Evolutionary conservation across 1,139 yeast genomes (phyloP).

Genomic region (Dujonia santamariae): DNA sequence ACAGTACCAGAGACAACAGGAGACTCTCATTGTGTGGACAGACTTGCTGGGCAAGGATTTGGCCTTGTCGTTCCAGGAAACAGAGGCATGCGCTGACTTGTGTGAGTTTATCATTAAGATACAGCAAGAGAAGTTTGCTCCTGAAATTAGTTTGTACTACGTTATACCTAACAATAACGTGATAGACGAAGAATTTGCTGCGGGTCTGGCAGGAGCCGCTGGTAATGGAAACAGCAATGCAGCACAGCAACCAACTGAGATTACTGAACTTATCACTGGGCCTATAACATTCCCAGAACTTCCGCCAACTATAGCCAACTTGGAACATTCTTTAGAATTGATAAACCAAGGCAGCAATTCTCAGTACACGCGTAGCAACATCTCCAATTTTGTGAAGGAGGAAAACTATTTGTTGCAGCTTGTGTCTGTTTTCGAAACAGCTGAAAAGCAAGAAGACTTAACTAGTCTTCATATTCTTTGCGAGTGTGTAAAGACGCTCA

Average conservation of each 20-base stretch:
- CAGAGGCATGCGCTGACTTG: constrained; percentile 80
- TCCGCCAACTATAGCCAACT: constrained; percentile 42
- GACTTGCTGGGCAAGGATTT: constrained; percentile 75
- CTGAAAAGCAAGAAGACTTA: constrained; percentile 52
- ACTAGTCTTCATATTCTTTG: constrained; percentile 61
- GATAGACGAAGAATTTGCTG: constrained; percentile 20
- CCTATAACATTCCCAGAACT: constrained; percentile 68
- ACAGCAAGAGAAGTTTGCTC: constrained; percentile 59
- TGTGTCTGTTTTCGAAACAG: constrained; percentile 47
- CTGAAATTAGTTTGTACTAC: constrained; percentile 69
- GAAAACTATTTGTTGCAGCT: constrained; percentile 53
- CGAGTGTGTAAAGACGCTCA: constrained; percentile 65
- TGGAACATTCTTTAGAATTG: constrained; percentile 49
- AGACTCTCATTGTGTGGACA: constrained; percentile 92
- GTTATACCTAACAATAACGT: constrained; percentile 48
- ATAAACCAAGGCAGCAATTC: constrained; percentile 59
- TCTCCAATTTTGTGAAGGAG: constrained; percentile 49
- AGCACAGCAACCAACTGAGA: constrained; percentile 27
- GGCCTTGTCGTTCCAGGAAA: constrained; percentile 90
- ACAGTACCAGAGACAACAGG: constrained; percentile 92
- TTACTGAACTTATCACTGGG: constrained; percentile 79
- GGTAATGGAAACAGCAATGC: constrained; percentile 12
- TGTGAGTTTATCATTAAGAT: constrained; percentile 77
- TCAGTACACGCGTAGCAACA: constrained; percentile 49
- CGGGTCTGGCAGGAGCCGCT: constrained; percentile 15